A percentile compares a stretch with the other conserved stretches of the same genome.
Conservation (phyloP, 2,329 filamentous ascomycete species). For the Teratosphaeria zuluensis region DNA sequence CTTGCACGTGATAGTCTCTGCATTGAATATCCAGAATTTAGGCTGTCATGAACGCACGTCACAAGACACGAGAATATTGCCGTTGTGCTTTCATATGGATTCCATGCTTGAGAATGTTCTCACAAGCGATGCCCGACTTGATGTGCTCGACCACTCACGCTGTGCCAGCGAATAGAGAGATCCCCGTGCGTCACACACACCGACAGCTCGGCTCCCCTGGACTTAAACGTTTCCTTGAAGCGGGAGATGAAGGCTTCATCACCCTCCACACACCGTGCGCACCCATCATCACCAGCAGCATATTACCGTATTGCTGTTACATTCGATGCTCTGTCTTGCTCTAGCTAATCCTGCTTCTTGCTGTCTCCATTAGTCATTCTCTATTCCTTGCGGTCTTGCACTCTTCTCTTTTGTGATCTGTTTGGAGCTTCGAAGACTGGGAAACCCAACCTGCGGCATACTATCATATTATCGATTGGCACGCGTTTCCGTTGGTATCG, state of each 20-base stretch:
- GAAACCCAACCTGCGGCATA: not conserved
- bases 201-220: not conserved
- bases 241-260: not conserved
- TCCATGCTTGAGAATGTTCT: not conserved
- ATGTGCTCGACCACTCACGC: not conserved
- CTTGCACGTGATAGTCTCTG: not conserved
- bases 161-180: not conserved
- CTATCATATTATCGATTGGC: not conserved
- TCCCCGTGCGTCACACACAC: not conserved
- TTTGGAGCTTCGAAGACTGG: not conserved
- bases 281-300: not conserved
- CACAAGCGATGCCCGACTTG: not conserved
- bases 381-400: not conserved
- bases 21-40: not conserved
- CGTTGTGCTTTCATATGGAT: not conserved
- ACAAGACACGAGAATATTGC: not conserved
- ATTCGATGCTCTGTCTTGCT: not conserved
- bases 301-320: not conserved
- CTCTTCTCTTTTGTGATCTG: not conserved
- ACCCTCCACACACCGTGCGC: not conserved
- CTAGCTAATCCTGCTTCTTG: not conserved
- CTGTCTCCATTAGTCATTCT: not conserved
- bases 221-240: not conserved
- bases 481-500: not conserved
- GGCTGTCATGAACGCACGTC: not conserved